Evolutionary conservation across 768 basidiomycete genomes (phyloP), one percentile per base, ranked within the genome.

Genomic region (Boletus barrowsii): DNA sequence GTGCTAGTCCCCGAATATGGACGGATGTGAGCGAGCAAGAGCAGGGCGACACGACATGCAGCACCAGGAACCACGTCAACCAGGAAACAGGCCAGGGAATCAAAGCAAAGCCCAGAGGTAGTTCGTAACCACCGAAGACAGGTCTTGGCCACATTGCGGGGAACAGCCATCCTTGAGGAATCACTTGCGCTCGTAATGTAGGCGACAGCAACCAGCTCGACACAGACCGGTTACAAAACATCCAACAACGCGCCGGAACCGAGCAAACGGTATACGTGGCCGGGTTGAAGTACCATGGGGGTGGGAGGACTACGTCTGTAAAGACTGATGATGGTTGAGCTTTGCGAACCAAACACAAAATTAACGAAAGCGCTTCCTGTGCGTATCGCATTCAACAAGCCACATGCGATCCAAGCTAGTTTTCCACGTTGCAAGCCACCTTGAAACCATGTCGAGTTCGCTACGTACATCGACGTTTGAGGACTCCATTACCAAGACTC

Each of bases 391-490:
- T 62, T 69, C 69, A 39, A 57, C 57, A 53, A 29, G 41, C 51
- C 65, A 60, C 49, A 24, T 53, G 49, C 59, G 44, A 51, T 60
- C 59, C 67, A 53, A 41, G 22, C 56, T 56, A 58, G 18, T 50
- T 7, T 47, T 66, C 68, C 67, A 58, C 48, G 17, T 54, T 51
- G 59, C 72, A 62, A 64, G 33, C 61, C 66, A 65, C 66, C 69
- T 41, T 70, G 74, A 73, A 77, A 80, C 82, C 82, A 83, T 76
- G 78, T 63, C 66, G 65, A 64, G 79, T 79, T 80, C 67, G 74
- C 73, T 75, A 79, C 77, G 79, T 70, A 59, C 70, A 68, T 71
- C 74, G 70, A 71, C 79, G 74, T 75, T 83, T 83, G 59, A 74
- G 76, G 70, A 70, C 74, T 73, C 73, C 75, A 52, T 61, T 74